Percentiles rank a stretch among this genome's conserved stretches.
phyloP scores from a whole-genome alignment of 208 protist genomes.

The Novymonas esmeraldas region DNA sequence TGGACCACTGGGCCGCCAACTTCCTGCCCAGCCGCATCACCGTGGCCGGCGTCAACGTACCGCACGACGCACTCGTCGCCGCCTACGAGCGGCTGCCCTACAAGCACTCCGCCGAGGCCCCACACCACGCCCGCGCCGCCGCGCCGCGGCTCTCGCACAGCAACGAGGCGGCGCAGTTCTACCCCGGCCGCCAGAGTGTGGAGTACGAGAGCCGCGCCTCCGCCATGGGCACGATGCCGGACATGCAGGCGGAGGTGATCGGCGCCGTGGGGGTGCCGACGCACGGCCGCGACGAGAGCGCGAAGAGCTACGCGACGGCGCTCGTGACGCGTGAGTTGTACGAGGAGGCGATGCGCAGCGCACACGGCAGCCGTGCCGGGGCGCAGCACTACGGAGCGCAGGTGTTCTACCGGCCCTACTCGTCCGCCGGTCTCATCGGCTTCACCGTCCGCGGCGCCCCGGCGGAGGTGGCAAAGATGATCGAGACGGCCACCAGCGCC shows the following conservation, averaged over 20 bases:
- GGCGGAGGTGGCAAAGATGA: constrained; percentile 34
- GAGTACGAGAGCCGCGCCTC: constrained; percentile 71
- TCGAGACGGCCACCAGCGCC: constrained; percentile 37
- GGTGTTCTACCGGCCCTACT: constrained; percentile 84
- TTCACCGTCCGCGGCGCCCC: constrained; percentile 72
- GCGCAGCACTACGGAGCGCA: constrained; percentile 51
- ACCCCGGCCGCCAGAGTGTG: constrained; percentile 57
- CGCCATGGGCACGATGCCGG: constrained; percentile 81
- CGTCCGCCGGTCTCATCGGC: constrained; percentile 75
- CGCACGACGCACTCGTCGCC: constrained; percentile 80
- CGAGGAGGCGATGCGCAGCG: constrained; percentile 37
- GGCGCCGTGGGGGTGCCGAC: constrained; percentile 69
- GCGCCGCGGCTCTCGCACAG: constrained; percentile 41
- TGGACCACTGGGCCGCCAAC: constrained; percentile 74
- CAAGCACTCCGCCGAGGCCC: constrained; percentile 71
- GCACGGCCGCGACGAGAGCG: constrained; percentile 58
- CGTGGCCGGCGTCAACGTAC: constrained; percentile 81
- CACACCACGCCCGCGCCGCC: constrained; percentile 57
- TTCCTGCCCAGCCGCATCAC: constrained; percentile 72
- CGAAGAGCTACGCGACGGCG: constrained; percentile 55
- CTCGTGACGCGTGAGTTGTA: constrained; percentile 78
- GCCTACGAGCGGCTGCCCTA: constrained; percentile 79
- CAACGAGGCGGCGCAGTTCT: constrained; percentile 79
- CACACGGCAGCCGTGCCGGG: constrained; percentile 19
- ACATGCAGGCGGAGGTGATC: constrained; percentile 82